Base-by-base conservation (phyloP, 441 rosid genomes). In the Bruguiera hainesii region DNA sequence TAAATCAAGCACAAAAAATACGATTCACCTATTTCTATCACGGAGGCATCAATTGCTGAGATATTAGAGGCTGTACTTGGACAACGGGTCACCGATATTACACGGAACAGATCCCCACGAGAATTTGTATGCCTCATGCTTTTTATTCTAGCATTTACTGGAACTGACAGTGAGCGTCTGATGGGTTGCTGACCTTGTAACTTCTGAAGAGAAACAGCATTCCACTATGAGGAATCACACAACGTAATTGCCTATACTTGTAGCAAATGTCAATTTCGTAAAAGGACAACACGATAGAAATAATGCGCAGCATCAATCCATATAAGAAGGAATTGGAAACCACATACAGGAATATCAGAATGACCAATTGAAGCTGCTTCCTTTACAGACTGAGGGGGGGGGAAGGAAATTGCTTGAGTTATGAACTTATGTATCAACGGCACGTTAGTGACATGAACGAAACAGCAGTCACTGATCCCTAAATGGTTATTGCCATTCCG, bases 161-260 rank as follows among this genome's bases (percentile, higher is more conserved):
- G 90, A 71, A 83, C 86, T 28, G 87, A 83, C 33, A 85, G 67
- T 11, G 87, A 83, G 51, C 84, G 85, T n/a, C 58, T 75, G 63
- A 85, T 78, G 58, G 76, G 79, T 61, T 65, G 80, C 67, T 71
- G 81, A 62, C 64, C 75, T 57, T 56, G 80, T 59, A 57, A 61
- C 61, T 76, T 83, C 87, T 79, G 82, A 53, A 72, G 7, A 64
- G 68, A 55, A 29, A 58, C 9, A 23, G 31, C 6, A 28, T 50
- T 52, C 26, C 60, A 21, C 15, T 31, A n/a, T 13, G 60, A 16
- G 42, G 56, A 33, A 55, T 25, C 46, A 66, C 10, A 5, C 42
- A 10, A 6, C 25, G 15, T 28, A 13, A 31, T 10, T 52, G 21
- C 58, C n/a, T 10, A 28, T 18, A 18, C n/a, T 42, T 11, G 28